Percentiles rank a stretch among this genome's conserved stretches.
phyloP scores from a whole-genome alignment of 768 basidiomycete species.

The Kwoniella europaea region DNA sequence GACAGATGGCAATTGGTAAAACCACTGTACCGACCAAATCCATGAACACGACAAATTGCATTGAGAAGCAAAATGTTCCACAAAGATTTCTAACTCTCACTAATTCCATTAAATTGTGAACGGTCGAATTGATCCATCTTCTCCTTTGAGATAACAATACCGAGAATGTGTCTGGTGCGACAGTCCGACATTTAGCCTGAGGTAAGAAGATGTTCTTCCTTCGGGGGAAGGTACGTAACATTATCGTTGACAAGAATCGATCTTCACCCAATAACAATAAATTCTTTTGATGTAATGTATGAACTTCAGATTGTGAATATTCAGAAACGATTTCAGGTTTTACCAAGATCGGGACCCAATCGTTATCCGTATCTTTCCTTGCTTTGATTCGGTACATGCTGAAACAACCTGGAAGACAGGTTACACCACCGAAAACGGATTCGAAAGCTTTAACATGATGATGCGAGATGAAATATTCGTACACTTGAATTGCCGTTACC shows the following conservation, averaged over 20 bases:
- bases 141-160: constrained; percentile 94
- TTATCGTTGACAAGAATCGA: constrained; percentile 95
- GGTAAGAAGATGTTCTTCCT: constrained; percentile 99
- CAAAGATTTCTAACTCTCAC: constrained; percentile 95
- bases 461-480: constrained; percentile 92
- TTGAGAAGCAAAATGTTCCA: constrained; percentile 99
- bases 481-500: constrained; percentile 97
- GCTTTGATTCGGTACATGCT: constrained; percentile 99
- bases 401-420: constrained; percentile 99
- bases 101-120: constrained; percentile 99
- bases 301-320: constrained; percentile 91
- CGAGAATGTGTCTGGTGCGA: constrained; percentile 93
- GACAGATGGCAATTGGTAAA: constrained; percentile 86
- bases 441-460: constrained; percentile 98
- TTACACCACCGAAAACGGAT: constrained; percentile 98
- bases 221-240: constrained; percentile 95
- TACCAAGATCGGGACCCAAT: constrained; percentile 96
- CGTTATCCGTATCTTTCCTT: constrained; percentile 80
- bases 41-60: constrained; percentile 99
- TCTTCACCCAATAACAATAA: constrained; percentile 94
- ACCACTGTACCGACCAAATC: constrained; percentile 69
- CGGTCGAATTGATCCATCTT: constrained; percentile 99
- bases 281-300: constrained; percentile 97
- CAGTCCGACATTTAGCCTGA: constrained; percentile 90
- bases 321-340: constrained; percentile 97